phyloP scores from a whole-genome alignment of 257 asterid genomes.

The Osmanthus fragrans region DNA sequence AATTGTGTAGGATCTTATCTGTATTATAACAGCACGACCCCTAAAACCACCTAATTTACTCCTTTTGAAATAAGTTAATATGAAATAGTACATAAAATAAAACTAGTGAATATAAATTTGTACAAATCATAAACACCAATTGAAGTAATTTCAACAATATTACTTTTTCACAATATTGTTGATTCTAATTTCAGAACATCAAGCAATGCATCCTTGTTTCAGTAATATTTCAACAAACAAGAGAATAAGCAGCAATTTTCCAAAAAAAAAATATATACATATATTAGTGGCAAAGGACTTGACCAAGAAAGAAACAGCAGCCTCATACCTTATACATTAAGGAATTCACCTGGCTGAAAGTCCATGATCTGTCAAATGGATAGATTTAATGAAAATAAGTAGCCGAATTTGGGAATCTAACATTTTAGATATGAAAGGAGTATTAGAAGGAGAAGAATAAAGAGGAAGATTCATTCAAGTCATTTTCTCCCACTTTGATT shows the following conservation, averaged over 20 bases:
- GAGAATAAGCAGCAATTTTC: neutral
- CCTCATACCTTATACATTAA: constrained; percentile 78
- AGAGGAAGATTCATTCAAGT: neutral
- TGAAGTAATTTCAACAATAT: no score
- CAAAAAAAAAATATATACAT: neutral
- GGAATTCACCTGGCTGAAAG: constrained; percentile 96
- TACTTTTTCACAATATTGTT: no score
- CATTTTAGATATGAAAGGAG: neutral
- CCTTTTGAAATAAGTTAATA: no score
- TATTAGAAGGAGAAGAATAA: neutral
- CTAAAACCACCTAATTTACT: no score
- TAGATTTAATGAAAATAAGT: neutral
- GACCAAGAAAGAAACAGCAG: neutral
- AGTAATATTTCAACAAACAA: neutral
- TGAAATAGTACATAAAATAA: no score
- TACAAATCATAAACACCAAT: no score
- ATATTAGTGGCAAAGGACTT: neutral
- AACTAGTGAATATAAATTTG: no score
- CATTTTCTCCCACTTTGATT: neutral
- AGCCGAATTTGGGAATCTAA: neutral
- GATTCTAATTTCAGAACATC: neutral
- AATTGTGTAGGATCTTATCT: neutral
- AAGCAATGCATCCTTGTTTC: neutral
- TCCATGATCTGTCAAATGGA: constrained; percentile 77
- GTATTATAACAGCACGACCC: neutral